Conservation (phyloP, 257 asterid genomes). For the Scutellaria barbata region DNA sequence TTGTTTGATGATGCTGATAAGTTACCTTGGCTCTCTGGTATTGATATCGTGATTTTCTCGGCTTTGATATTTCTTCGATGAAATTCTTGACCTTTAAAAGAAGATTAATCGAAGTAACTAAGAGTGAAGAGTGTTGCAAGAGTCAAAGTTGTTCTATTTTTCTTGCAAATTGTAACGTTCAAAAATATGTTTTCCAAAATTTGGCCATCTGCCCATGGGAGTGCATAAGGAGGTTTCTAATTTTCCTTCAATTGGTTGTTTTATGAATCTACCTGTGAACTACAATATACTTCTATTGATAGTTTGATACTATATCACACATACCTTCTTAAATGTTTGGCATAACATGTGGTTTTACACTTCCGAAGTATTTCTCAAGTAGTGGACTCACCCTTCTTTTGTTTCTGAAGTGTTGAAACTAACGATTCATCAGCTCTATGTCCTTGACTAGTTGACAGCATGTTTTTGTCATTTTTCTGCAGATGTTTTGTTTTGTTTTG, state of each 20-base stretch:
- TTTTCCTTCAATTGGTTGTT: background rate
- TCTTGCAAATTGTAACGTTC: background rate
- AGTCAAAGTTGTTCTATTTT: background rate
- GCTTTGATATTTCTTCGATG: background rate
- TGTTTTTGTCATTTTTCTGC: slow-evolving; percentile 15
- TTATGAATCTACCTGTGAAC: slow-evolving; percentile 1
- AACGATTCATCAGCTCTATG: slow-evolving; percentile 2
- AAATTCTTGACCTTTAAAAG: background rate
- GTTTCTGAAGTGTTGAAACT: slow-evolving; percentile 9
- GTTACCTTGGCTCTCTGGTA: background rate
- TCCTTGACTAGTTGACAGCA: slow-evolving; percentile 1
- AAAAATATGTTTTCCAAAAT: too few species aligned
- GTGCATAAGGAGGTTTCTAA: slow-evolving; percentile 11
- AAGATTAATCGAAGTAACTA: background rate
- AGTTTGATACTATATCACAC: background rate
- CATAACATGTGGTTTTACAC: background rate
- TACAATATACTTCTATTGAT: slow-evolving; percentile 1
- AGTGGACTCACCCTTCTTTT: background rate
- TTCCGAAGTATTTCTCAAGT: background rate
- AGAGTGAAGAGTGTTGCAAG: background rate
- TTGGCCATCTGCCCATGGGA: background rate
- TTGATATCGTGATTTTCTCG: background rate
- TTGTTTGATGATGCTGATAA: too few species aligned
- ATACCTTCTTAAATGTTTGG: background rate
- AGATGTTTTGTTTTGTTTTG: background rate